These are phyloP conservation scores for Patellifolia procumbens DNA, from an alignment of 179 eudicot genomes.

Conservation along the genomic window DNA sequence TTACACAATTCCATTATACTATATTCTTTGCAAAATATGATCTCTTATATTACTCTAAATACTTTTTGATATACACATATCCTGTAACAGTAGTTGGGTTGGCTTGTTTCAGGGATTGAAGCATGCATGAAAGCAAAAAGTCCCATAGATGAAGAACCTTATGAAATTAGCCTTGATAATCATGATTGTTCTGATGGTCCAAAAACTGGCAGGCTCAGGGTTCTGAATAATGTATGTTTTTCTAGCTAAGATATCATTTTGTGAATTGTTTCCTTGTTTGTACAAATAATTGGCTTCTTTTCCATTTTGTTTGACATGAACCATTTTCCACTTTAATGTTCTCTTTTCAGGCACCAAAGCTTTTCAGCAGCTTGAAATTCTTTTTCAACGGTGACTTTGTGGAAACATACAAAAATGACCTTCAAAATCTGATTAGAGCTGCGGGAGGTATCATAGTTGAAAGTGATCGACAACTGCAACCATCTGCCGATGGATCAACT, in stretches of 20 bases:
- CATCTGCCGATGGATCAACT: conserved; percentile 16
- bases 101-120: conserved; percentile 59
- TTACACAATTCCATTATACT: too few relatives aligned
- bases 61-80: neutral
- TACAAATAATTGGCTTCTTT: neutral
- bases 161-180: conserved; percentile 71
- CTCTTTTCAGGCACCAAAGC: conserved; percentile 66
- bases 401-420: conserved; percentile 51
- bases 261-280: neutral
- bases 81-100: conserved; percentile 2
- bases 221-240: conserved; percentile 49
- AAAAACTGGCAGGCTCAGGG: conserved; percentile 72
- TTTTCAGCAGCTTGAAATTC: conserved; percentile 63
- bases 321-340: neutral
- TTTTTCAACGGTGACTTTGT: conserved; percentile 63
- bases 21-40: neutral
- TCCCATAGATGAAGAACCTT: conserved; percentile 66
- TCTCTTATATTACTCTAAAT: neutral
- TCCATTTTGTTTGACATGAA: neutral
- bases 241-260: neutral
- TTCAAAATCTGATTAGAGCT: conserved; percentile 52
- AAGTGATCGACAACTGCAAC: conserved; percentile 42
- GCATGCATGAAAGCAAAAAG: conserved; percentile 56
- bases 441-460: conserved; percentile 66
- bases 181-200: conserved; percentile 77